A percentile compares a stretch with the other conserved stretches of the same genome.
Conservation (phyloP, 306 rosid genomes). For the Astragalus glycyphyllos region DNA sequence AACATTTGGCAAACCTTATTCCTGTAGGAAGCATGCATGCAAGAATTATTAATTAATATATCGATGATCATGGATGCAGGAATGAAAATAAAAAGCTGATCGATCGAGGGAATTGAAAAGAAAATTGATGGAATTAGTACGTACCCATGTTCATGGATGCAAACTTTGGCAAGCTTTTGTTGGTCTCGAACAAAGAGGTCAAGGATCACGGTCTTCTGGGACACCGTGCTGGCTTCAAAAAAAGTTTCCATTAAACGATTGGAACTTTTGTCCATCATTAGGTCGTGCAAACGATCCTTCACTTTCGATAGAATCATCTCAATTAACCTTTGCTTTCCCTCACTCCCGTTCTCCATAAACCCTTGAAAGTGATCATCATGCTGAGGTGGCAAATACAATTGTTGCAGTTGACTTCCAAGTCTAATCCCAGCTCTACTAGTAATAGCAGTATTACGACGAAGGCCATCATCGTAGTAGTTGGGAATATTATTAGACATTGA, state of each 20-base stretch:
- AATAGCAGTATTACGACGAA: no score
- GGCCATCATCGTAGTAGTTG: no score
- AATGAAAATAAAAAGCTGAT: background rate
- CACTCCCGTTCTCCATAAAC: no score
- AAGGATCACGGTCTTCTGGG: background rate
- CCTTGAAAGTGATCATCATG: no score
- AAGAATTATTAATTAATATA: no score
- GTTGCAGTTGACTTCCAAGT: no score
- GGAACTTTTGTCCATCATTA: slow-evolving; percentile 34
- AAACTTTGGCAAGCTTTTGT: slow-evolving; percentile 13
- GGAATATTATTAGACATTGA: no score
- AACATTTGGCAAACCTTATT: slow-evolving; percentile 39
- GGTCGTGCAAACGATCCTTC: background rate
- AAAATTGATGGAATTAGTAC: no score
- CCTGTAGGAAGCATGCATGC: slow-evolving; percentile 31
- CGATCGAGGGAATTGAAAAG: background rate
- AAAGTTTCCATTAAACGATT: slow-evolving; percentile 21
- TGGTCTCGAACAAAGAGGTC: background rate
- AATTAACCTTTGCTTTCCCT: background rate
- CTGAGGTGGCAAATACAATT: no score
- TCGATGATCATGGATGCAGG: no score
- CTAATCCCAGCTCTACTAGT: no score
- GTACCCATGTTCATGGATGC: slow-evolving; percentile 44
- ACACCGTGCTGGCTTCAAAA: background rate
- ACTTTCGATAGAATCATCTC: slow-evolving; percentile 23